Evolutionary conservation across 257 asterid species (phyloP).

Genomic region (Gentiana macrophylla): DNA sequence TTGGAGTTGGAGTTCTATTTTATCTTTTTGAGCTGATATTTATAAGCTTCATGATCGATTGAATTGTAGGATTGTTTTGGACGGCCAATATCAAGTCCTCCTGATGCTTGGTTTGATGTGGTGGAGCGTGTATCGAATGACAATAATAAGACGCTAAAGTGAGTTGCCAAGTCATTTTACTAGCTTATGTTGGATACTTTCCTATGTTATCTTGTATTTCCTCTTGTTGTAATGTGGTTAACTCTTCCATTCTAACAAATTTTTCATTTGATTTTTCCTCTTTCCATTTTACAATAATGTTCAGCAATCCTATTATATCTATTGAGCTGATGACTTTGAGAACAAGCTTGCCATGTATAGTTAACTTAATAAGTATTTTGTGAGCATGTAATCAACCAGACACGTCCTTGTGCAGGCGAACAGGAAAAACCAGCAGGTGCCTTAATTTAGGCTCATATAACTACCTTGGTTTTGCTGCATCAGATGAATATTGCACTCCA

Average conservation of each 20-base stretch:
- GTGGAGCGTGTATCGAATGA: conserved; percentile 94
- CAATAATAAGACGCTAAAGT: conserved; percentile 86
- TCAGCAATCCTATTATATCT: neutral
- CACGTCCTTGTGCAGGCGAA: conserved; percentile 51
- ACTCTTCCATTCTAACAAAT: neutral
- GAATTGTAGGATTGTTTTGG: conserved; percentile 86
- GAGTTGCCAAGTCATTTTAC: conserved; percentile 13
- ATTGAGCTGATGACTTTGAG: no score
- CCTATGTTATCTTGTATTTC: neutral
- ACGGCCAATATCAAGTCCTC: conserved; percentile 94
- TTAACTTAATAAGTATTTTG: neutral
- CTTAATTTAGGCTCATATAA: conserved; percentile 96
- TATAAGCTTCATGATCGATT: conserved; percentile 2
- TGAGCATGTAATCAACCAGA: neutral
- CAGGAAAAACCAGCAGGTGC: conserved; percentile 55
- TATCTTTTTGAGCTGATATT: conserved; percentile 1
- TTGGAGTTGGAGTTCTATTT: neutral
- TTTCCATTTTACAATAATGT: no score
- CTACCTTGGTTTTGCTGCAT: conserved; percentile 96
- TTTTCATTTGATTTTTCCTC: neutral
- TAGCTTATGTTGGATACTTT: neutral
- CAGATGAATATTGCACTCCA: conserved; percentile 98
- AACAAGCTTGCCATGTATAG: no score
- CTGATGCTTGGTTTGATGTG: conserved; percentile 99
- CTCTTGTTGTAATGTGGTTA: neutral